phyloP scores from a whole-genome alignment of 805 yeast genomes.

The Saccharomycopsis microspora region DNA sequence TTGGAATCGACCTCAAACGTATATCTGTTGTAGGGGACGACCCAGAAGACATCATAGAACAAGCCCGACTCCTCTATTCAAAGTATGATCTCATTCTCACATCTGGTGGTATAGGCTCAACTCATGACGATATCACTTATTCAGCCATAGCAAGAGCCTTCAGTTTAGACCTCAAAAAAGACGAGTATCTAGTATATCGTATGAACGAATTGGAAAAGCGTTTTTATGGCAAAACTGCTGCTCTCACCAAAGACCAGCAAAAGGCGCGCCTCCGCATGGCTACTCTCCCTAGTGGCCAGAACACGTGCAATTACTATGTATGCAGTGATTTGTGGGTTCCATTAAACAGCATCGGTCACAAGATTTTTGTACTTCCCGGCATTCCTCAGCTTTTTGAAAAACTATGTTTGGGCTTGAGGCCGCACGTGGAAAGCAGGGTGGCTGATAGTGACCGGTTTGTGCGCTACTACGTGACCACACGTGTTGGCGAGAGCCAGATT shows the following conservation, averaged over 20 bases:
- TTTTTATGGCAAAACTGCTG: constrained; percentile 1
- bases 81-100: constrained; percentile 62
- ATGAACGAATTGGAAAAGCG: constrained; percentile 34
- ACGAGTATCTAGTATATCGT: constrained; percentile 44
- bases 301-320: constrained; percentile 36
- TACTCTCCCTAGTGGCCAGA: constrained; percentile 39
- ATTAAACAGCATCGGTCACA: constrained; percentile 51
- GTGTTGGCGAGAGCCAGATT: constrained; percentile 48
- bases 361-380: constrained; percentile 72
- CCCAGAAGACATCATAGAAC: constrained; percentile 45
- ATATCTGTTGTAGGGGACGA: constrained; percentile 75
- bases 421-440: constrained; percentile 26
- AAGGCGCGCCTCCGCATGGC: constrained; percentile 73
- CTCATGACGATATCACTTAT: constrained; percentile 86
- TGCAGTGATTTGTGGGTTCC: constrained; percentile 72
- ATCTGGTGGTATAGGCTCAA: constrained; percentile 62
- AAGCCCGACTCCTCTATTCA: constrained; percentile 34
- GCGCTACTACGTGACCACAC: constrained; percentile 53
- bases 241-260: constrained; percentile 31
- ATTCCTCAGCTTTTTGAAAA: constrained; percentile 63
- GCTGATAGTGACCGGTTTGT: constrained; percentile 20
- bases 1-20: constrained; percentile 55
- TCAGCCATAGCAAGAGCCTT: constrained; percentile 61
- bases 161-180: constrained; percentile 35
- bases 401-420: constrained; percentile 35